Conservation (phyloP, 2,329 filamentous ascomycete genomes). For the Fusarium multiceps region DNA sequence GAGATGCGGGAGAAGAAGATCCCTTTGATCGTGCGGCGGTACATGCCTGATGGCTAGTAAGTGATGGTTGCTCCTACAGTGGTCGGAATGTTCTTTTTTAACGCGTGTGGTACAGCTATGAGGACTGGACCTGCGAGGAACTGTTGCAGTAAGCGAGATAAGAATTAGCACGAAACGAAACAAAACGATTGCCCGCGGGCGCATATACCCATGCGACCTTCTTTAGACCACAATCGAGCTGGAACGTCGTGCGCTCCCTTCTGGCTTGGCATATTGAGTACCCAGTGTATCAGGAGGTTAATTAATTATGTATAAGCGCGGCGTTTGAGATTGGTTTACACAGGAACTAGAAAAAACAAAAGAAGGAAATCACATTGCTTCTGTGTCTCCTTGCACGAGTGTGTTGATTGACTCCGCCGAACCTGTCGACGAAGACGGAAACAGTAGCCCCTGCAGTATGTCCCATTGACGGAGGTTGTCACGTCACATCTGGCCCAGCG, state of each 20-base stretch:
- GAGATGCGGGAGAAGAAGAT: slow-evolving; percentile 99
- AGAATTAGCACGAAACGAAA: slow-evolving; percentile 23
- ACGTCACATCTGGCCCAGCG: slow-evolving; percentile 9
- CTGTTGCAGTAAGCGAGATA: slow-evolving; percentile 69
- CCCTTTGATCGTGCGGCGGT: slow-evolving; percentile 91
- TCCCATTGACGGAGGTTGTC: neutral
- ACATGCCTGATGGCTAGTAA: slow-evolving; percentile 96
- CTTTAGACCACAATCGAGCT: slow-evolving; percentile 43
- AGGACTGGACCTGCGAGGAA: slow-evolving; percentile 99
- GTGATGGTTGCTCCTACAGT: slow-evolving; percentile 51
- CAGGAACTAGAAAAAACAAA: slow-evolving; percentile 47
- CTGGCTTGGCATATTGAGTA: slow-evolving; percentile 30
- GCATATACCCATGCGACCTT: slow-evolving; percentile 44
- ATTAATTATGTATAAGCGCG: slow-evolving; percentile 52
- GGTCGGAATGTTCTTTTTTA: slow-evolving; percentile 8
- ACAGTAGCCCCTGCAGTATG: slow-evolving; percentile 5
- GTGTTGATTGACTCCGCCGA: slow-evolving; percentile 18
- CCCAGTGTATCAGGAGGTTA: slow-evolving; percentile 35
- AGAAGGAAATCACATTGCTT: slow-evolving; percentile 39
- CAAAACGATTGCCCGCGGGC: slow-evolving; percentile 35
- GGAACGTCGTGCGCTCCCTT: slow-evolving; percentile 32
- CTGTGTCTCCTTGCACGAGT: slow-evolving; percentile 26
- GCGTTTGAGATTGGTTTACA: slow-evolving; percentile 50
- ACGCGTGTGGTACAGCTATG: slow-evolving; percentile 72
- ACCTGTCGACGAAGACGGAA: slow-evolving; percentile 7